Percentiles rank a stretch among this genome's conserved stretches.
These are phyloP conservation scores for Debaryomyces sp. DNA, from an alignment of 1,139 yeast genomes.

Conservation along the genomic window DNA sequence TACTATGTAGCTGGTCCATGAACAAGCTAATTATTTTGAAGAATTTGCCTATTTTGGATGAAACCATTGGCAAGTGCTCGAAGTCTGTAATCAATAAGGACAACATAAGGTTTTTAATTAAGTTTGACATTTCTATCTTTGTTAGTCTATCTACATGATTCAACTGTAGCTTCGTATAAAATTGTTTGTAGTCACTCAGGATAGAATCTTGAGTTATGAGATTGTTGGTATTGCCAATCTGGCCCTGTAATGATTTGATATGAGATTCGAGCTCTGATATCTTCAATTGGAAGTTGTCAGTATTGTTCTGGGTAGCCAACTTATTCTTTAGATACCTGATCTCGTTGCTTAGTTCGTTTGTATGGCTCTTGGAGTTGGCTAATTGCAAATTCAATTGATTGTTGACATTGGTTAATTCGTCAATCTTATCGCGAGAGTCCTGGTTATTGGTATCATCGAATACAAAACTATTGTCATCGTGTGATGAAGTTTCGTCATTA, in stretches of 20 bases:
- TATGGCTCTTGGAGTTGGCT: slow-evolving; percentile 8
- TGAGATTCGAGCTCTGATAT: slow-evolving; percentile 1
- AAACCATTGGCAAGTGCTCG: slow-evolving; percentile 28
- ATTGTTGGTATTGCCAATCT: slow-evolving; percentile 14
- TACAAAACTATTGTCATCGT: slow-evolving; percentile 1
- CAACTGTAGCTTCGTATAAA: slow-evolving; percentile 31
- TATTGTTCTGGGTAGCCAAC: slow-evolving; percentile 5
- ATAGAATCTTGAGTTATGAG: slow-evolving; percentile 13
- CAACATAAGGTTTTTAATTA: slow-evolving; percentile 37
- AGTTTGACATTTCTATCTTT: slow-evolving; percentile 28
- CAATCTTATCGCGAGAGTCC: slow-evolving; percentile 1
- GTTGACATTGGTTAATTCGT: slow-evolving; percentile 7
- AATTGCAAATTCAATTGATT: slow-evolving; percentile 8
- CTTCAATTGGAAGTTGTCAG: neutral
- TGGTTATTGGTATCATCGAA: neutral
- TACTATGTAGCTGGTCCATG: slow-evolving; percentile 30
- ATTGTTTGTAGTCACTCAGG: slow-evolving; percentile 23
- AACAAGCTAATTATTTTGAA: slow-evolving; percentile 26
- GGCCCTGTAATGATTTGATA: slow-evolving; percentile 9
- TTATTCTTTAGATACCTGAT: slow-evolving; percentile 9
- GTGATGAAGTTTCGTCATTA: neutral
- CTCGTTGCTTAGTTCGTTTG: slow-evolving; percentile 10
- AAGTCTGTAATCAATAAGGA: slow-evolving; percentile 33
- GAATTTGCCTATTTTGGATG: slow-evolving; percentile 29
- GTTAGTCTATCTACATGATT: slow-evolving; percentile 29